Conservation (phyloP, 2,329 filamentous ascomycete genomes). For the Monosporascus sp. region DNA sequence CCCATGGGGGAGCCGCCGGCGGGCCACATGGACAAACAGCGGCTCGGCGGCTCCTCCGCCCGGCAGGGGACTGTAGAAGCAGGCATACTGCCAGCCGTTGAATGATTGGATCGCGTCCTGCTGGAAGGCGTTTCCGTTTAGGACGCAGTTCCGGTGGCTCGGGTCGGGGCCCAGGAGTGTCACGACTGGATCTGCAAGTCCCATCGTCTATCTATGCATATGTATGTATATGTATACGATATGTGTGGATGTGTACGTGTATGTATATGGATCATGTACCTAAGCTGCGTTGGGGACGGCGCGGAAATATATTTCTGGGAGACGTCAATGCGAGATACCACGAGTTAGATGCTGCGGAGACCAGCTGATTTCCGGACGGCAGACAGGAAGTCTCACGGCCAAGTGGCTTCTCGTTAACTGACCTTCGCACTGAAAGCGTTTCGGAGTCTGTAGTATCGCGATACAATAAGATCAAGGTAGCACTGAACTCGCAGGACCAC, state of each 20-base stretch:
- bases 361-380: no score
- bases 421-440: no score
- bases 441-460: no score
- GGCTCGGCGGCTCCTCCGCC: slow-evolving; percentile 20
- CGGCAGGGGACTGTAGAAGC: slow-evolving; percentile 32
- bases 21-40: slow-evolving; percentile 39
- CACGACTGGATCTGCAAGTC: slow-evolving; percentile 25
- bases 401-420: no score
- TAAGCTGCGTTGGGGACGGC: background rate
- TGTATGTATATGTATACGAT: background rate
- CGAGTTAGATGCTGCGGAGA: no score
- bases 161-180: slow-evolving; percentile 31
- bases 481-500: no score
- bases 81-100: slow-evolving; percentile 43
- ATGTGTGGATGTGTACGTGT: background rate
- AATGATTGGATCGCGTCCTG: slow-evolving; percentile 41
- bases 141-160: slow-evolving; percentile 26
- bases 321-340: no score
- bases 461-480: no score
- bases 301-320: no score
- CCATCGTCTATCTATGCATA: slow-evolving; percentile 3
- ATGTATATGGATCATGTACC: background rate
- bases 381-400: no score
- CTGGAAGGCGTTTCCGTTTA: slow-evolving; percentile 46
- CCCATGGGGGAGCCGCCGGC: slow-evolving; percentile 34